A percentile compares a stretch with the other conserved stretches of the same genome.
Conservation (phyloP, 1,139 yeast genomes). For the Yamadazyma triangularis region DNA sequence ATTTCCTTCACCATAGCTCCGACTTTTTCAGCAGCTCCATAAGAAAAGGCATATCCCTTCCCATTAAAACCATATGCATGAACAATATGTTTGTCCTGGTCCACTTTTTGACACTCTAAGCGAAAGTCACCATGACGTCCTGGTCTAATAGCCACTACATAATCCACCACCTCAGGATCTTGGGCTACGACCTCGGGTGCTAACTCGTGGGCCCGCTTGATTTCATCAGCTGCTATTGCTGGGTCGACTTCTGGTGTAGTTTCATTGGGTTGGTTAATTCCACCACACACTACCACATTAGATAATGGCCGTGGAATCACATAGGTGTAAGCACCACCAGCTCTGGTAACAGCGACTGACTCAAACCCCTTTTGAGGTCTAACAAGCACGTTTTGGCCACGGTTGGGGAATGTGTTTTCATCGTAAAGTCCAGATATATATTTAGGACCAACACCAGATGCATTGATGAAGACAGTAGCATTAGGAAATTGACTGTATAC, state of each 20-base stretch:
- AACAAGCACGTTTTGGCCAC: conserved; percentile 6
- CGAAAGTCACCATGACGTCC: conserved; percentile 4
- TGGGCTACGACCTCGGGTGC: conserved; percentile 5
- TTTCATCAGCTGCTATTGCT: conserved; percentile 4
- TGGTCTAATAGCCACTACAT: conserved; percentile 4
- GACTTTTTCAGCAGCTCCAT: conserved; percentile 4
- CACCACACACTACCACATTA: conserved; percentile 5
- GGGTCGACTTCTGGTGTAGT: conserved; percentile 2
- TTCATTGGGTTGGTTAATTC: conserved; percentile 4
- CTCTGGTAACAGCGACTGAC: conserved; percentile 3
- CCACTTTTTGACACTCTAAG: conserved; percentile 3
- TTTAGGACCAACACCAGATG: conserved; percentile 6
- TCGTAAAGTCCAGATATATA: conserved; percentile 4
- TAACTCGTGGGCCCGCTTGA: conserved; percentile 3
- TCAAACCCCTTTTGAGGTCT: conserved; percentile 2
- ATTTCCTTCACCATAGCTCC: conserved; percentile 2
- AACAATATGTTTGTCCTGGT: conserved; percentile 1
- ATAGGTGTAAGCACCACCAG: conserved; percentile 4
- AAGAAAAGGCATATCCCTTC: conserved; percentile 4
- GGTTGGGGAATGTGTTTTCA: conserved; percentile 3
- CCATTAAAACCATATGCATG: conserved; percentile 6
- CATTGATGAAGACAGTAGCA: conserved; percentile 4
- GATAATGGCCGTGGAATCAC: conserved; percentile 4
- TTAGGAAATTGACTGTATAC: conserved; percentile 2
- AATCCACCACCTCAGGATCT: conserved; percentile 4